These are phyloP conservation scores for Sphaerulina vaccinii DNA, from an alignment of 2,329 filamentous ascomycete genomes.

Conservation along the genomic window DNA sequence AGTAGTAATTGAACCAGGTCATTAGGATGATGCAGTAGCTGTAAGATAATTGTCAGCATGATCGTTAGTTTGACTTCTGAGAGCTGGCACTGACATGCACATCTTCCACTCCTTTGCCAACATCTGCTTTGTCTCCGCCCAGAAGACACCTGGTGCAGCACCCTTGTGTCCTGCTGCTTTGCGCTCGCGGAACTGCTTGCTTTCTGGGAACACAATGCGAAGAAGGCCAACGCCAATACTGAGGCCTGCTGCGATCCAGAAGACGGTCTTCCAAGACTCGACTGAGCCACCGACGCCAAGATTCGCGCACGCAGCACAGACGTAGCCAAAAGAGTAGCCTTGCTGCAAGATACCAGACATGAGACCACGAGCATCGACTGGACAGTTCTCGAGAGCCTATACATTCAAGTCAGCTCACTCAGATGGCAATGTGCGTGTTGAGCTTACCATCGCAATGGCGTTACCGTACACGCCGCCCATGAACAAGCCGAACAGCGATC, in stretches of 20 bases:
- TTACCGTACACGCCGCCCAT: conserved; percentile 64
- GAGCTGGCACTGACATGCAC: conserved; percentile 35
- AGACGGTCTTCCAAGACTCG: conserved; percentile 65
- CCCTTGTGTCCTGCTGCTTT: conserved; percentile 58
- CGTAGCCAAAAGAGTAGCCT: conserved; percentile 67
- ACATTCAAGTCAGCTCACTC: neutral
- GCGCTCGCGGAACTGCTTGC: conserved; percentile 70
- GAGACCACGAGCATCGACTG: conserved; percentile 67
- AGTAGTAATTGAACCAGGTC: conserved; percentile 73
- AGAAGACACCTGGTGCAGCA: conserved; percentile 56
- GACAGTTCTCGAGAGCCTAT: conserved; percentile 64
- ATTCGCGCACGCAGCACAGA: conserved; percentile 73
- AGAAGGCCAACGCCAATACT: conserved; percentile 68
- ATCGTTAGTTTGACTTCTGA: conserved; percentile 57
- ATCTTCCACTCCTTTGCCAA: conserved; percentile 70
- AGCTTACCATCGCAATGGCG: conserved; percentile 54
- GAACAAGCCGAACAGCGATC: conserved; percentile 61
- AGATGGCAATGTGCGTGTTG: no score
- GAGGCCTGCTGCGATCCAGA: conserved; percentile 66
- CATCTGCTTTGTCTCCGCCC: conserved; percentile 68
- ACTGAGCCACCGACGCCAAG: conserved; percentile 65
- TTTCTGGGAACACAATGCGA: conserved; percentile 69
- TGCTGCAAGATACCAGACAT: conserved; percentile 82
- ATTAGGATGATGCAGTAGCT: conserved; percentile 72
- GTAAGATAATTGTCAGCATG: neutral